Evolutionary conservation across 805 yeast genomes (phyloP).

Genomic region (Yarrowia hollandica): DNA sequence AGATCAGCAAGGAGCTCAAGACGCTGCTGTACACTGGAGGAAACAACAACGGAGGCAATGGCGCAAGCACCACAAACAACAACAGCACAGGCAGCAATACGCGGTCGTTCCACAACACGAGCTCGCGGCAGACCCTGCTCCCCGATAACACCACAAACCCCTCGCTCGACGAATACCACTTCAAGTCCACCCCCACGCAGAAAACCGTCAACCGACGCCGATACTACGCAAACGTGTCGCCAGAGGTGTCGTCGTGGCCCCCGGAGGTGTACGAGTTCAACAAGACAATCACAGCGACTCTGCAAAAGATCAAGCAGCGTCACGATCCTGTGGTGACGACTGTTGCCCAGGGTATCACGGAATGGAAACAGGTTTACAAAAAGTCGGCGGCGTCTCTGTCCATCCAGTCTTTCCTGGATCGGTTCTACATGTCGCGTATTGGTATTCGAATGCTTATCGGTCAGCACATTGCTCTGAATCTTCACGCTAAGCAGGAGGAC

Average conservation of each 20-base stretch:
- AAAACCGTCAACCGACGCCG: conserved; percentile 39
- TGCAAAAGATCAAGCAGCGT: conserved; percentile 71
- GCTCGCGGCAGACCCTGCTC: conserved; percentile 24
- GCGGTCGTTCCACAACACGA: conserved; percentile 10
- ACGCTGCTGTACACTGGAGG: conserved; percentile 37
- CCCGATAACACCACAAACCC: conserved; percentile 32
- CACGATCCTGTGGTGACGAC: conserved; percentile 94
- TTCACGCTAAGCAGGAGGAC: conserved; percentile 57
- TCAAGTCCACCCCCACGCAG: conserved; percentile 23
- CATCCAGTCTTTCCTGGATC: conserved; percentile 77
- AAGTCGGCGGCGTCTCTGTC: conserved; percentile 60
- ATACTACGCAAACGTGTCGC: conserved; percentile 54
- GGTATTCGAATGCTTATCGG: conserved; percentile 93
- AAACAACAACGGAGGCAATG: conserved; percentile 27
- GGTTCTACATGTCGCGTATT: conserved; percentile 86
- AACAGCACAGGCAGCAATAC: neutral
- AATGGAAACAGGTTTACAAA: conserved; percentile 67
- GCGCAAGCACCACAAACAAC: neutral
- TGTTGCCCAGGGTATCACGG: conserved; percentile 87
- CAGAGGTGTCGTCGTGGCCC: conserved; percentile 63
- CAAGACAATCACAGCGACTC: conserved; percentile 60
- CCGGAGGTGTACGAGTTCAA: conserved; percentile 72
- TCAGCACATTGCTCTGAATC: conserved; percentile 84
- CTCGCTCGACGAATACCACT: conserved; percentile 29
- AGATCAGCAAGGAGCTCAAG: conserved; percentile 46